phyloP scores from a whole-genome alignment of 371 early-diverging fungal genomes.

The Lichtheimia hyalospora region DNA sequence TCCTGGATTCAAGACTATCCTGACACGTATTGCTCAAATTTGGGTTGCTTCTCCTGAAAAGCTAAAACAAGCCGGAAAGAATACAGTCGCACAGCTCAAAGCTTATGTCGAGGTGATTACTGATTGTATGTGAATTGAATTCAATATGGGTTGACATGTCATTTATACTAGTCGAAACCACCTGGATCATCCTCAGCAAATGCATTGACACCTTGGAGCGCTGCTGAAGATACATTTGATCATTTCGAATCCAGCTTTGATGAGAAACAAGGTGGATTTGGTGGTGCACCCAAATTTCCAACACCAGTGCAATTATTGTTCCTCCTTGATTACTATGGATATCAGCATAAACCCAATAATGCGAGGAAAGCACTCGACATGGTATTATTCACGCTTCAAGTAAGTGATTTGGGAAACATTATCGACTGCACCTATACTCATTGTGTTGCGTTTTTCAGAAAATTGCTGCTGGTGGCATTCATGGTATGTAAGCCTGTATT shows the following conservation, averaged over 20 bases:
- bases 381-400: constrained; percentile 57
- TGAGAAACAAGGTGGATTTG: constrained; percentile 57
- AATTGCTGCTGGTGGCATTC: constrained; percentile 63
- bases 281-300: constrained; percentile 67
- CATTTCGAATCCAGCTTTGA: constrained; percentile 51
- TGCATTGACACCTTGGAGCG: constrained; percentile 12
- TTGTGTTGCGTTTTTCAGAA: constrained; percentile 18
- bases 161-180: constrained; percentile 22
- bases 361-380: constrained; percentile 52
- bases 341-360: constrained; percentile 16
- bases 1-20: constrained; percentile 54
- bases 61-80: constrained; percentile 37
- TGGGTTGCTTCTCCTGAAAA: constrained; percentile 45
- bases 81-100: constrained; percentile 44
- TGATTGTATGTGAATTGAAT: not conserved
- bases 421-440: too few relatives aligned
- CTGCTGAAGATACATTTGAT: constrained; percentile 33
- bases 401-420: constrained; percentile 9
- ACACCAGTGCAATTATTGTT: constrained; percentile 62
- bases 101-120: constrained; percentile 27
- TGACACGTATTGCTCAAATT: constrained; percentile 42
- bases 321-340: constrained; percentile 51
- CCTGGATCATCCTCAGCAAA: constrained; percentile 1
- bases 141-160: not conserved
- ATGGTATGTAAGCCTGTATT: constrained; percentile 44